Base-by-base conservation (phyloP, 257 asterid genomes). In the Linaria vulgaris region DNA sequence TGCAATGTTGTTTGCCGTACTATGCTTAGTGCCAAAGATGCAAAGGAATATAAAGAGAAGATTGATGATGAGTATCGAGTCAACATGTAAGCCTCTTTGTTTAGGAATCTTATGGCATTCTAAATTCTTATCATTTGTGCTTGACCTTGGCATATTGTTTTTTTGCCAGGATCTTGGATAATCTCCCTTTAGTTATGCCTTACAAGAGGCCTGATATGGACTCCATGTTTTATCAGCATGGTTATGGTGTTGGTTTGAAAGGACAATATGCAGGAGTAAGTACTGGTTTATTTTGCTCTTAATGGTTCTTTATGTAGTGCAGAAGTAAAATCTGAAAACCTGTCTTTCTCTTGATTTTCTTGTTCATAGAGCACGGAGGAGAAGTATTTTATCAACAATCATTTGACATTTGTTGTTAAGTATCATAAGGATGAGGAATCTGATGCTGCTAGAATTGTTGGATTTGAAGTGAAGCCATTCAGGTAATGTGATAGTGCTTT, bases 151-250 rank as follows among this genome's bases (percentile, higher is more conserved):
- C 55, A 52, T 30, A 19, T 62, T 61, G 66, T 75, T 63, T 66
- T 24, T 51, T 66, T 34, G 25, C 31, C 82, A 85, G 97, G 97
- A 90, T 90, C 63, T 80, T 90, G 81, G 97, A 90, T 76, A 90
- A 90, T 75, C 95, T 90, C 45, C 95, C 97, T 51, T 87, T 90
- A 51, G 96, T 90, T 67, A 74, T 83, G 79, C 97, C 97, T 56
- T 83, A 68, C 9, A 83, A 72, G 53, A 75, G 90, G 73, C 59
- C 78, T 48, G 89, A 83, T 12, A 72, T 61, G 59, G 87, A 76
- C n/a, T 56, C 85, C 63, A 62, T 73, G 68, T 60, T 78, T 38
- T 89, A 84, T 73, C 95, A 89, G 71, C 95, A 87, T 53, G 97
- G 97, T 47, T 85, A 73, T 69, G 79, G 70, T 72, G 87, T 90